A percentile compares a stretch with the other conserved stretches of the same genome.
phyloP scores from a whole-genome alignment of 2,329 filamentous ascomycete genomes.

The Botrytis fabae region DNA sequence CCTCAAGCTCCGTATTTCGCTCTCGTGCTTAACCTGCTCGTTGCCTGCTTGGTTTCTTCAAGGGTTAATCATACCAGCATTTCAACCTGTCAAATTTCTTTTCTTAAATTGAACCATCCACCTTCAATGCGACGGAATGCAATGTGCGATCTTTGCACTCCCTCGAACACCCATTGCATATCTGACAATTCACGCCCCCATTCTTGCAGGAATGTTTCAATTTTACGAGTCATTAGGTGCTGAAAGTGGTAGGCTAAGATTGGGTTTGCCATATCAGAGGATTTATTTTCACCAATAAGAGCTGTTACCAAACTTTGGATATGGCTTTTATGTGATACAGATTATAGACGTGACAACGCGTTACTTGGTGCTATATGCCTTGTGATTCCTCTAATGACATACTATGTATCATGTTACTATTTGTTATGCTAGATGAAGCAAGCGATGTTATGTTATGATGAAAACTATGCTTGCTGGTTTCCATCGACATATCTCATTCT shows the following conservation, averaged over 20 bases:
- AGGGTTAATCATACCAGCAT: neutral
- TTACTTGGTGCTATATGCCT: neutral
- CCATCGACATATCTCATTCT: neutral
- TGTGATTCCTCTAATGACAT: neutral
- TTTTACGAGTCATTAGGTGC: neutral
- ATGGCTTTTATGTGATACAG: neutral
- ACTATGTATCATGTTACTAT: neutral
- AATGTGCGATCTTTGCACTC: neutral
- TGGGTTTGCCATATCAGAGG: neutral
- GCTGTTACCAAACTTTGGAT: neutral
- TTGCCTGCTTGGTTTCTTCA: neutral
- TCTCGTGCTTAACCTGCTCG: neutral
- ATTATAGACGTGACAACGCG: neutral
- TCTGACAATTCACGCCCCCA: neutral
- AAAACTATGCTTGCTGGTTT: neutral
- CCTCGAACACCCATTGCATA: neutral
- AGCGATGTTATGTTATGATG: neutral
- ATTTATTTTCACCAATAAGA: neutral
- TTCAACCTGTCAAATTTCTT: neutral
- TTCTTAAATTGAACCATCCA: neutral
- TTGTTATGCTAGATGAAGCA: neutral
- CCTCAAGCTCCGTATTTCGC: neutral
- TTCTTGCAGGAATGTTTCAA: neutral
- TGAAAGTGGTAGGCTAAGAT: neutral
- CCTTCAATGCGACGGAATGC: neutral